These are phyloP conservation scores for Arabis hirsuta DNA, from an alignment of 345 rosid species.

Conservation along the genomic window DNA sequence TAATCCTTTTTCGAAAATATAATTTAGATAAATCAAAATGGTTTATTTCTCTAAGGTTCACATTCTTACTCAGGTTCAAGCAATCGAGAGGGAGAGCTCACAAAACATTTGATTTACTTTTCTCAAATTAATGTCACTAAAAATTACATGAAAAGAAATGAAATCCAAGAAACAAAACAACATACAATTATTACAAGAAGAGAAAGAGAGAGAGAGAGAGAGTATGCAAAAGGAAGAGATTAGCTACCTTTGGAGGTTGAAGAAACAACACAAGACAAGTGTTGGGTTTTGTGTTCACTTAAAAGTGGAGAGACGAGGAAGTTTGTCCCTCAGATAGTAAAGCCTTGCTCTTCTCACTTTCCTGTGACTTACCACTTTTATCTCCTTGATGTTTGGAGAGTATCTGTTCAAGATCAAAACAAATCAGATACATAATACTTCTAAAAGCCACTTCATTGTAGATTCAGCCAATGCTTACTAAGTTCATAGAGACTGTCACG, in stretches of 20 bases:
- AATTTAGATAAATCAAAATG: no score
- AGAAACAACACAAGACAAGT: slow-evolving; percentile 13
- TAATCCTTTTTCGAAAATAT: no score
- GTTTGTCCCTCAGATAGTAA: slow-evolving; percentile 83
- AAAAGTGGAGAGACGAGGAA: slow-evolving; percentile 89
- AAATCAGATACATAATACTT: slow-evolving; percentile 15
- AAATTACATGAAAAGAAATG: slow-evolving; percentile 16
- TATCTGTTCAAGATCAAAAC: slow-evolving; percentile 50
- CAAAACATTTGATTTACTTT: slow-evolving; percentile 24
- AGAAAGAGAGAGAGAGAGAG: not conserved
- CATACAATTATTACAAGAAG: slow-evolving; percentile 1
- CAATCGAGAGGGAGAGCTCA: not conserved
- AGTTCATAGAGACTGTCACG: not conserved
- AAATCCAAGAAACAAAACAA: slow-evolving; percentile 2
- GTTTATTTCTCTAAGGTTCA: no score
- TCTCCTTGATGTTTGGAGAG: slow-evolving; percentile 80
- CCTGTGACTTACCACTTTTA: slow-evolving; percentile 65
- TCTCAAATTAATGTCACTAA: not conserved
- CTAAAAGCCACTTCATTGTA: not conserved
- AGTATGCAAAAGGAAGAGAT: not conserved
- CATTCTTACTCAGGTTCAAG: no score
- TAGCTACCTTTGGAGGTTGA: slow-evolving; percentile 16
- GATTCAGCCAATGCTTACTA: not conserved
- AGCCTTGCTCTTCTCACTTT: slow-evolving; percentile 89
- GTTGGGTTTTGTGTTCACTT: slow-evolving; percentile 51